Percentiles rank a stretch among this genome's conserved stretches.
Conservation (phyloP, 345 rosid genomes). For the Carallia brachiata region DNA sequence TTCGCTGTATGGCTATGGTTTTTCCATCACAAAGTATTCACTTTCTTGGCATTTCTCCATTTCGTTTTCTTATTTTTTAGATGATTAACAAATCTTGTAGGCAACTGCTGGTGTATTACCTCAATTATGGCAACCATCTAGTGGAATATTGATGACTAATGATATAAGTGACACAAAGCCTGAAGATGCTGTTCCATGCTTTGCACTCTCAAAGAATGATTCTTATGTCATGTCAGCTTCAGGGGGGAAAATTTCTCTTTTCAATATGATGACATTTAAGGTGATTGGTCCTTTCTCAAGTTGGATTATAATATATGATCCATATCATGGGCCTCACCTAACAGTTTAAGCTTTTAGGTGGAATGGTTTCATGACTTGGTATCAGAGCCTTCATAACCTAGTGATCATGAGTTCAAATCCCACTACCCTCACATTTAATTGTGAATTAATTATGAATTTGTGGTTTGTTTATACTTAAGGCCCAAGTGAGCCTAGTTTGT, state of each 20-base stretch:
- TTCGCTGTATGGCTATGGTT: background rate
- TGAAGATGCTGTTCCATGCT: constrained; percentile 80
- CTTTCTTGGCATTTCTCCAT: background rate
- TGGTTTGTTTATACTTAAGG: too few species aligned
- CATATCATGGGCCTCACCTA: too few species aligned
- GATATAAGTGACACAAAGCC: constrained; percentile 55
- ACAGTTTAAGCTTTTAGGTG: too few species aligned
- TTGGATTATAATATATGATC: too few species aligned
- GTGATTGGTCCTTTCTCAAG: constrained; percentile 32
- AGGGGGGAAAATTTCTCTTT: constrained; percentile 67
- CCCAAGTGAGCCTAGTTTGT: too few species aligned
- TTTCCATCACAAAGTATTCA: background rate
- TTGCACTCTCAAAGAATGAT: constrained; percentile 72
- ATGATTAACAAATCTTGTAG: constrained; percentile 32
- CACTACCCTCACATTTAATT: too few species aligned
- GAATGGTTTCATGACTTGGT: too few species aligned
- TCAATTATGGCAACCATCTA: constrained; percentile 69
- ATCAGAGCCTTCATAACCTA: too few species aligned
- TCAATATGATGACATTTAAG: constrained; percentile 75
- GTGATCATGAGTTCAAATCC: too few species aligned
- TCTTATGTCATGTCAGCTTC: constrained; percentile 77
- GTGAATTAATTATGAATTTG: too few species aligned
- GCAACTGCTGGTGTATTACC: constrained; percentile 63
- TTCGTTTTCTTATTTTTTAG: background rate
- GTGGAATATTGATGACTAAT: constrained; percentile 74